These are phyloP conservation scores for Lantana camara DNA, from an alignment of 257 asterid species.

Conservation along the genomic window DNA sequence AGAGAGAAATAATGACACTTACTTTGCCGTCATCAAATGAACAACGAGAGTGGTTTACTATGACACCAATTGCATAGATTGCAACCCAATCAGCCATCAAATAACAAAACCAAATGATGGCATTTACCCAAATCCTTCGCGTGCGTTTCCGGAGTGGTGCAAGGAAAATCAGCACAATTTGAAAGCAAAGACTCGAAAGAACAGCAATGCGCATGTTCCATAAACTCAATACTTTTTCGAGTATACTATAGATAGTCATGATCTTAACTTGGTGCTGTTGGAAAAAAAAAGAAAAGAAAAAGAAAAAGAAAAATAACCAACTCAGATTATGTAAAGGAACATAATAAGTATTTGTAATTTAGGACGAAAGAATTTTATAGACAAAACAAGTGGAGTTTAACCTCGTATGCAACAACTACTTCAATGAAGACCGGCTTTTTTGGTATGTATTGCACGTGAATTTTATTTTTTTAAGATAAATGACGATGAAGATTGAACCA, in stretches of 20 bases:
- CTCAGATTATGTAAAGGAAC: too few relatives aligned
- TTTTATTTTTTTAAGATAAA: too few relatives aligned
- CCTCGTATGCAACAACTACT: too few relatives aligned
- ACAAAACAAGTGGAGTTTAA: too few relatives aligned
- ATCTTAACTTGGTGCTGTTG: background rate
- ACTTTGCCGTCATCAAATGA: background rate
- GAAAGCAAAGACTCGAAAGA: slow-evolving; percentile 25
- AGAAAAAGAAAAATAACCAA: too few relatives aligned
- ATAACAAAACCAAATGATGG: slow-evolving; percentile 28
- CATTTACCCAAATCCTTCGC: background rate
- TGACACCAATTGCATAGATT: slow-evolving; percentile 29
- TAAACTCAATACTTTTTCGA: slow-evolving; percentile 18
- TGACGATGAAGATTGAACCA: too few relatives aligned
- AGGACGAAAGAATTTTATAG: too few relatives aligned
- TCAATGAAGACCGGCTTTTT: too few relatives aligned
- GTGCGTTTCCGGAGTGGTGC: slow-evolving; percentile 14
- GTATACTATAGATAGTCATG: background rate
- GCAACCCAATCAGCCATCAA: slow-evolving; percentile 37
- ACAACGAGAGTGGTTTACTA: slow-evolving; percentile 8
- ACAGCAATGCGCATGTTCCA: slow-evolving; percentile 35
- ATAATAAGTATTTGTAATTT: too few relatives aligned
- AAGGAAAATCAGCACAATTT: slow-evolving; percentile 15
- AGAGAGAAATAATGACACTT: background rate
- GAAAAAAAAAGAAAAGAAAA: background rate
- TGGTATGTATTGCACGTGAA: too few relatives aligned